Conservation (phyloP, 331 rosid genomes). For the Spiraea crenata region DNA sequence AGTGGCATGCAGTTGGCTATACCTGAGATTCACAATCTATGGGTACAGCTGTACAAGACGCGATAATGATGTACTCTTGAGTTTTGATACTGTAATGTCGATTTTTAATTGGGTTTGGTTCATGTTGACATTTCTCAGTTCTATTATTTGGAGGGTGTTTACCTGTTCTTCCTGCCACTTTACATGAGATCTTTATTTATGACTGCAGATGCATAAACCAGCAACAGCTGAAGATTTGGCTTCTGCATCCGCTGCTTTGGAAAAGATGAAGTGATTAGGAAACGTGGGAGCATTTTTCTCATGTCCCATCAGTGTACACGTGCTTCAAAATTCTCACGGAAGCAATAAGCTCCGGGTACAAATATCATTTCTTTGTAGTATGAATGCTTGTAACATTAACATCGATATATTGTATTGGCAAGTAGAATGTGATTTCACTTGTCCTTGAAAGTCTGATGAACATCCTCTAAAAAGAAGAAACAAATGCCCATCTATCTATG, state of each 20-base stretch:
- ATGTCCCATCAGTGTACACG: neutral
- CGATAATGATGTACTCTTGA: neutral
- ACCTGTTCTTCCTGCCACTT: neutral
- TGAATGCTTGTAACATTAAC: neutral
- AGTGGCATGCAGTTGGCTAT: too few relatives aligned
- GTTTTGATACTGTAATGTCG: neutral
- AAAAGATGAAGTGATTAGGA: slow-evolving; percentile 24
- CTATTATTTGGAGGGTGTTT: neutral
- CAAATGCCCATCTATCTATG: neutral
- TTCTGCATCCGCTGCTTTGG: slow-evolving; percentile 28
- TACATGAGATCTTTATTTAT: slow-evolving; percentile 4
- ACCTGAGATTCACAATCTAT: too few relatives aligned
- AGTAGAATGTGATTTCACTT: neutral
- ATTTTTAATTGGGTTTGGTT: neutral
- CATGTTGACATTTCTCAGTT: neutral
- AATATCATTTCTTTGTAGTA: neutral
- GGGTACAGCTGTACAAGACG: neutral
- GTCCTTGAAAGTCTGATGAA: neutral
- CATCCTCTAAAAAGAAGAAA: neutral
- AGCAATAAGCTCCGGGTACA: neutral
- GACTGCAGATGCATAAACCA: slow-evolving; percentile 33
- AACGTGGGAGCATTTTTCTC: neutral
- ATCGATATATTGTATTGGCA: neutral
- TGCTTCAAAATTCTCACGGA: neutral
- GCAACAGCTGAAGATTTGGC: slow-evolving; percentile 32